Base-by-base conservation (phyloP, 805 yeast genomes). In the Wickerhamiella alocasiicola region DNA sequence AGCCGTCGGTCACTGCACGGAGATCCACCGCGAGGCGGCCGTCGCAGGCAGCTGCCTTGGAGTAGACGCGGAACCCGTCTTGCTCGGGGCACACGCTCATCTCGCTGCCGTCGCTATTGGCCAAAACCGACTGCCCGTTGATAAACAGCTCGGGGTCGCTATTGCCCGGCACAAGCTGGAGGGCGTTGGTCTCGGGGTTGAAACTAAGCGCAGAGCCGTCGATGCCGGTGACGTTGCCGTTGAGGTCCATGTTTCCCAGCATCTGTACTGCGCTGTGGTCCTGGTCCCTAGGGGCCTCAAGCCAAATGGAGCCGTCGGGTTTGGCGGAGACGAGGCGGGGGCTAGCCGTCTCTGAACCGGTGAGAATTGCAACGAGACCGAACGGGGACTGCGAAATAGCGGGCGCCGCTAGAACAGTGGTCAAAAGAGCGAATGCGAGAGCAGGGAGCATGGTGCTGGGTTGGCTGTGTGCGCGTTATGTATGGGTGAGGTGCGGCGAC, bases 371-470 rank as follows among this genome's bases (percentile, higher is more conserved):
- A 18, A 24, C 31, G 26, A 41, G 39, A 23, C 44, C 44, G 21
- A 41, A 41, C 20, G 39, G 39, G 12, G 44, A 17, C 27, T 27
- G 25, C 13, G 35, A 31, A 5, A 35, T 33, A 9, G 36, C 39
- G 18, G 52, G 53, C 9, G 50, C 50, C 5, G 50, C 50, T 27
- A 46, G 16, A 6, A 39, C 50, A 15, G 41, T 30, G 32, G 49
- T 42, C 17, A 47, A 33, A 9, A 49, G 39, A 5, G 53, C 50
- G 33, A 46, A 47, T 20, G 46, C 29, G 16, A 46, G 29, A n/a
- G n/a, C n/a, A n/a, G n/a, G n/a, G n/a, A n/a, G n/a, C n/a, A n/a
- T n/a, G n/a, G n/a, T n/a, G n/a, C n/a, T n/a, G n/a, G n/a, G n/a
- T n/a, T n/a, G n/a, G n/a, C n/a, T n/a, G n/a, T n/a, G n/a, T n/a